phyloP scores from a whole-genome alignment of 2,329 filamentous ascomycete species.

The Penicillium sp. region DNA sequence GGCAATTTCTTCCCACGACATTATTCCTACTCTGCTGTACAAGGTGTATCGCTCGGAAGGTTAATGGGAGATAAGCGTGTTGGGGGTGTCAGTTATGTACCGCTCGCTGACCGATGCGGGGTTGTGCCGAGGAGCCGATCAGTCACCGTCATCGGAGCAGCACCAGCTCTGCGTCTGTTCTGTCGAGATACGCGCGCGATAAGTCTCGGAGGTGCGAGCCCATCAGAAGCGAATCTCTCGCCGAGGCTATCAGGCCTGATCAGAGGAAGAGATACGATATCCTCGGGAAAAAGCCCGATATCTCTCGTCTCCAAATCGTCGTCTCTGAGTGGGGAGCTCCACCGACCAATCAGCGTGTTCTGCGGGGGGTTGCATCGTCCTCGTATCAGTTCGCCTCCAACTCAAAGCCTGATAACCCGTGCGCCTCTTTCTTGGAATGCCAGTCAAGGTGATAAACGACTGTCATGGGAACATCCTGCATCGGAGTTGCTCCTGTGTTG shows the following conservation, averaged over 20 bases:
- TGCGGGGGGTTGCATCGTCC: too few relatives aligned
- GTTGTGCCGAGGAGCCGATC: background rate
- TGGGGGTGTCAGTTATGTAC: background rate
- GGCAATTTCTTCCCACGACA: conserved; percentile 49
- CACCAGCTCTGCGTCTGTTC: background rate
- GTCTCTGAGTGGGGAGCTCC: background rate
- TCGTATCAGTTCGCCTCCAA: background rate
- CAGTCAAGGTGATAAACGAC: background rate
- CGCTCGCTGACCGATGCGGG: background rate
- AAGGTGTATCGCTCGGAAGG: background rate
- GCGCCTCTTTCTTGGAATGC: background rate
- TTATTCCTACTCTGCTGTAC: background rate
- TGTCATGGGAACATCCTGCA: background rate
- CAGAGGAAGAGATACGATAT: background rate
- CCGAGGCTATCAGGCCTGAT: conserved; percentile 2
- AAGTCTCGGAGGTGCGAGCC: background rate
- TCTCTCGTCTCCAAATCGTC: background rate
- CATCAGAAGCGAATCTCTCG: background rate
- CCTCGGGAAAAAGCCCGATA: conserved; percentile 1
- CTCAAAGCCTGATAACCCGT: background rate
- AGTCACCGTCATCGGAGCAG: background rate
- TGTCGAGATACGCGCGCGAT: background rate
- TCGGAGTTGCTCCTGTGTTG: background rate
- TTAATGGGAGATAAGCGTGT: background rate
- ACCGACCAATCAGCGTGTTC: background rate